phyloP scores from a whole-genome alignment of 2,329 filamentous ascomycete species.

The Colletotrichum sp. region DNA sequence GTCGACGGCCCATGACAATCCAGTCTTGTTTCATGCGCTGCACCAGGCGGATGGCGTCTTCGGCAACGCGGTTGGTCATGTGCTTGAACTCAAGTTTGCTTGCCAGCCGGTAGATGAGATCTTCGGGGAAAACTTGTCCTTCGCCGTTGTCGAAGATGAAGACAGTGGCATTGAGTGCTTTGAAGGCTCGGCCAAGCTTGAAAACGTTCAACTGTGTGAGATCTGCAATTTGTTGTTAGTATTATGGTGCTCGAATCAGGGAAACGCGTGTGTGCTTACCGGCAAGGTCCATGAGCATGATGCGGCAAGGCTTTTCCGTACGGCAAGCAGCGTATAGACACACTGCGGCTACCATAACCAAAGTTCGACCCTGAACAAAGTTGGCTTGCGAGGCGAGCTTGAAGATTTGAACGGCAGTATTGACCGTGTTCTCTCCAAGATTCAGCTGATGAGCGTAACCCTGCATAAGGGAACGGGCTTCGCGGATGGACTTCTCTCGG shows the following conservation, averaged over 20 bases:
- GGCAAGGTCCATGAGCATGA: constrained; percentile 95
- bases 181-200: constrained; percentile 88
- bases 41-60: constrained; percentile 86
- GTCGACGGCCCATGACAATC: constrained; percentile 94
- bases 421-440: constrained; percentile 63
- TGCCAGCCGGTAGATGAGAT: constrained; percentile 90
- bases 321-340: constrained; percentile 91
- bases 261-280: not conserved
- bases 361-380: constrained; percentile 85
- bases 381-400: constrained; percentile 76
- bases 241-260: not conserved
- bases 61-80: constrained; percentile 81
- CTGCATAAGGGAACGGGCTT: constrained; percentile 63
- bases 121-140: constrained; percentile 80
- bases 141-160: constrained; percentile 40
- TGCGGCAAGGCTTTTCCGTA: constrained; percentile 76
- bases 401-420: constrained; percentile 74
- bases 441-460: constrained; percentile 66
- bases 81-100: constrained; percentile 89
- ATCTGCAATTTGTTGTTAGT: constrained; percentile 49
- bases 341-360: constrained; percentile 86
- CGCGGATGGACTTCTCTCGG: constrained; percentile 64
- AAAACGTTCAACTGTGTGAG: constrained; percentile 86
- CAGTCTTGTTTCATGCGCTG: constrained; percentile 95
- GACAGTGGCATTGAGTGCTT: constrained; percentile 61